A percentile compares a stretch with the other conserved stretches of the same genome.
Evolutionary conservation across 176 grass and related monocot genomes (phyloP).

Genomic region (Musa beccarii): DNA sequence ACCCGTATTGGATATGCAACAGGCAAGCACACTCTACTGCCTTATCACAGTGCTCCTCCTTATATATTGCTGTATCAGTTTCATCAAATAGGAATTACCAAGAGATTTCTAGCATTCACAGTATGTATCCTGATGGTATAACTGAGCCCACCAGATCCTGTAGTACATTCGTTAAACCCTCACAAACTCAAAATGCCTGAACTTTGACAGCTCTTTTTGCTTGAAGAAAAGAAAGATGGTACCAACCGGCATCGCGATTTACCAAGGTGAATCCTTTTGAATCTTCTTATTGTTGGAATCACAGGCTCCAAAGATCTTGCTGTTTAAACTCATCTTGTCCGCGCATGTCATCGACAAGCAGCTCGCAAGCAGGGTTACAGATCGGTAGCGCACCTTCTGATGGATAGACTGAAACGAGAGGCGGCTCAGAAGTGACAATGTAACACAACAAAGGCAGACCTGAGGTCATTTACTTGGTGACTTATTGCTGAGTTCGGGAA

Average conservation of each 20-base stretch:
- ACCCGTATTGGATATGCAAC: conserved; percentile 89
- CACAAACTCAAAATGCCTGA: not conserved
- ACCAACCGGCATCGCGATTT: conserved; percentile 87
- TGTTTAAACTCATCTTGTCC: not conserved
- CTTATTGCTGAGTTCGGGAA: no score
- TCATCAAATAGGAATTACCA: not conserved
- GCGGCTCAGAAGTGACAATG: not conserved
- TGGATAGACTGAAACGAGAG: conserved; percentile 56
- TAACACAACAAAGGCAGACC: no score
- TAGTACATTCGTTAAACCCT: no score
- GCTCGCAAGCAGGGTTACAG: conserved; percentile 58
- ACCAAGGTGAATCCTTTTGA: conserved; percentile 33
- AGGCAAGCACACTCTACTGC: conserved; percentile 29
- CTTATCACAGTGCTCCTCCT: not conserved
- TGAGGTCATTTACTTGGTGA: no score
- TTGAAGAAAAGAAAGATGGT: conserved; percentile 76
- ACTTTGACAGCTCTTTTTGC: conserved; percentile 53
- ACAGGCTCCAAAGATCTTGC: conserved; percentile 11
- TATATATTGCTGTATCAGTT: not conserved
- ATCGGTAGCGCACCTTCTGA: conserved; percentile 81
- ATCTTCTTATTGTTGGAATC: not conserved
- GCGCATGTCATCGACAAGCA: conserved; percentile 7
- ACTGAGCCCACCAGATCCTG: no score
- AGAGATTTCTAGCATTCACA: no score
- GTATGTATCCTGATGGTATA: not conserved